Evolutionary conservation across 1,284 basidiomycete genomes (phyloP), one percentile per base, ranked within the genome.

Genomic region (Sporisorium scitamineum): DNA sequence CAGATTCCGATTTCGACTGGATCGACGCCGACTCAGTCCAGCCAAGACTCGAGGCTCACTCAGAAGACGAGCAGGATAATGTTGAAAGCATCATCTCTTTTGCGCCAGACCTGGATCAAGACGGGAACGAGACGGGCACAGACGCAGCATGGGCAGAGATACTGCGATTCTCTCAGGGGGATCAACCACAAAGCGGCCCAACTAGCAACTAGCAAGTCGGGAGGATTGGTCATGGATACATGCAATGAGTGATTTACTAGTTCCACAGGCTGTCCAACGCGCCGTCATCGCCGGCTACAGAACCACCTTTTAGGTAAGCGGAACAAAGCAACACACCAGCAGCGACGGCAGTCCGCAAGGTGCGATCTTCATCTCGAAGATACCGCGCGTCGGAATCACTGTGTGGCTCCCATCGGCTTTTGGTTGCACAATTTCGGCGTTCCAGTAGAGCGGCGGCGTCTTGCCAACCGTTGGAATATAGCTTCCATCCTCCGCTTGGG

Each of bases 291-390:
- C 14, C 18, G 41, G 22, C n/a, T 20, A 6, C 22, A 20, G 41
- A 8, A 42, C n/a, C 26, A 13, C 44, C 16, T 13, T 3, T 54
- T 24, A 63, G 8, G 26, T 53, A 16, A 75, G 54, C 5, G 66
- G 71, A 11, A 75, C 66, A 52, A 75, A 75, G 53, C 71, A 75
- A 54, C 66, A 69, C 1, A 75, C 71, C 47, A 75, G 47, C 5
- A 75, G 48, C 16, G 71, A 75, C n/a, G 73, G 73, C 31, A 76
- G 69, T 14, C 73, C 73, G 22, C 73, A 76, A 13, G 73, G 73
- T n/a, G 73, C 73, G 27, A 76, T 76, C 56, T 72, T 76, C 73
- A 76, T 76, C 69, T 76, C 73, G 50, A 76, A 76, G 22, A 76
- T 54, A 52, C 69, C 73, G 8, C 69, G 44, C 8, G 69, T 63